Conservation (phyloP, 2,329 filamentous ascomycete species). For the Trichoderma sp. region DNA sequence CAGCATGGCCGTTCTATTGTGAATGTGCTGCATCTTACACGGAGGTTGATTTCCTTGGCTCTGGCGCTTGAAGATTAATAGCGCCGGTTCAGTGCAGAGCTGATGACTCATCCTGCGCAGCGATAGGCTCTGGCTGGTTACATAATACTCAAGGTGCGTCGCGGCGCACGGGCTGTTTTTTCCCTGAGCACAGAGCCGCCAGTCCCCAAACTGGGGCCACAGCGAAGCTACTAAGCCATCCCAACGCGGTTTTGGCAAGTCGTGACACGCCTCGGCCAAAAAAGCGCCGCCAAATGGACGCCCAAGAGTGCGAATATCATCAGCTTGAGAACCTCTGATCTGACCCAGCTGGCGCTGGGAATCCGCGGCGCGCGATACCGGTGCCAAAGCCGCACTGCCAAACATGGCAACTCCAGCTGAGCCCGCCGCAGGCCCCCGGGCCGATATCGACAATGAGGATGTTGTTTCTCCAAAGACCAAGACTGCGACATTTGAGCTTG, state of each 20-base stretch:
- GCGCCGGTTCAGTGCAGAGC: not conserved
- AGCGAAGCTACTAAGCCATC: constrained; percentile 8
- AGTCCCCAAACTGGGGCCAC: not conserved
- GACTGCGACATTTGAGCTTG: constrained; percentile 33
- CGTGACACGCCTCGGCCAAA: constrained; percentile 14
- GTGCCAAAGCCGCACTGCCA: not conserved
- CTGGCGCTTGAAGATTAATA: not conserved
- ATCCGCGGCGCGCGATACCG: not conserved
- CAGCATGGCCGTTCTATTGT: not conserved
- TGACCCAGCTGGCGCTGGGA: not conserved
- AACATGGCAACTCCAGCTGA: constrained; percentile 34
- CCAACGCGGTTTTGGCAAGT: constrained; percentile 20
- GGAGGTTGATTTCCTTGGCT: not conserved
- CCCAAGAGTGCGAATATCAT: not conserved
- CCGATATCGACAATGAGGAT: constrained; percentile 31
- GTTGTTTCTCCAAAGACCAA: constrained; percentile 35
- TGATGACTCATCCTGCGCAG: not conserved
- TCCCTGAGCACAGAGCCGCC: not conserved
- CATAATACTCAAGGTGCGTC: not conserved
- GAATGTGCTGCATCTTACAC: not conserved
- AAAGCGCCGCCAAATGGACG: constrained; percentile 18
- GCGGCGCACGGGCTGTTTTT: constrained; percentile 2
- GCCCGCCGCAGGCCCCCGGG: not conserved
- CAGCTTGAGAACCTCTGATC: not conserved
- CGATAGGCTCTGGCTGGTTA: not conserved